Evolutionary conservation across 108 stramenopile species (phyloP), one percentile per base, ranked within the genome.

Genomic region (Aurantiochytrium sp.): DNA sequence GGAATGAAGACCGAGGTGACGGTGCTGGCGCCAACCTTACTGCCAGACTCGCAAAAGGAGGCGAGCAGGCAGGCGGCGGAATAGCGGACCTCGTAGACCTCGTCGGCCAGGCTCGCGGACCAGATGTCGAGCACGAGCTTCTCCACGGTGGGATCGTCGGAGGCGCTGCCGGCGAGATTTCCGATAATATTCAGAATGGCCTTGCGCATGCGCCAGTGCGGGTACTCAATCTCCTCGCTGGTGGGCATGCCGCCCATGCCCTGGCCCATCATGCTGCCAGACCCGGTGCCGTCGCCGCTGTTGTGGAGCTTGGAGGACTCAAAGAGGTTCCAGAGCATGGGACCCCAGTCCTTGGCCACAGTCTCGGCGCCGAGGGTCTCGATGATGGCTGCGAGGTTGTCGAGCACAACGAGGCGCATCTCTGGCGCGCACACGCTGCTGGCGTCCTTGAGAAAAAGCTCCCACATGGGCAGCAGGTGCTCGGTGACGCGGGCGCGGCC

Each of bases 141-240:
- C 45, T 81, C 73, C 17, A 81, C 73, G 1, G 73, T 30, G 27
- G 73, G 36, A n/a, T 81, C 73, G 27, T 24, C 39, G n/a, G 73
- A 6, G 45, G 27, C 73, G 34, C 59, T 65, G 59, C 59, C 24
- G 30, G 73, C 73, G 8, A 81, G 39, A 12, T 81, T 81, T 48
- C 45, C 73, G n/a, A 81, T 41, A 81, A 48, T 30, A 17, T 81
- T 48, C 24, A 81, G 39, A 48, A 81, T 81, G 73, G 73, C 73
- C 17, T 48, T 81, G 73, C 73, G 73, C 39, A 81, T 81, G 45
- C 73, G 73, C 73, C 73, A 81, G 39, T 81, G 73, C 24, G 73
- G 73, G 73, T 81, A 48, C 45, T 81, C 73, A 24, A 81, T 81
- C 15, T 81, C 73, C 1, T 81, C 73, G 42, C 42, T 48, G 12